Base-by-base conservation (phyloP, 2,329 filamentous ascomycete genomes). In the Alternaria viburni region DNA sequence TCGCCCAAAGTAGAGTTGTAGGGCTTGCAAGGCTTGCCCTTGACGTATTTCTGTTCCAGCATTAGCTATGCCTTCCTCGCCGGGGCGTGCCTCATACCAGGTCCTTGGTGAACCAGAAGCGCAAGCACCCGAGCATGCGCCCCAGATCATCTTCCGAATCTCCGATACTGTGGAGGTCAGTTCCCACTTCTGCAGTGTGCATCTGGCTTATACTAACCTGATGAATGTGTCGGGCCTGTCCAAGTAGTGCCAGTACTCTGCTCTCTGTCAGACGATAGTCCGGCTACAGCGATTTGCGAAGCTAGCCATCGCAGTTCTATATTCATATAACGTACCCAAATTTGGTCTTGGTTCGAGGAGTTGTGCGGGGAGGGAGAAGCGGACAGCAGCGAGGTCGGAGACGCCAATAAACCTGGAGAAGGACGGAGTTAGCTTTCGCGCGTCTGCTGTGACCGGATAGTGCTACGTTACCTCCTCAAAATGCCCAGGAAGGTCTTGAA, bases 61-160 rank as follows among this genome's bases (percentile, higher is more conserved):
- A 47, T 74, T 54, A 74, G 75, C 69, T 71, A 69, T 61, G 57
- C 52, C 47, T 43, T 26, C 9, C 4, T 36, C 12, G 15, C 36
- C 32, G 32, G 19, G 25, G 23, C 21, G 25, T 23, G 59, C 46
- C 69, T 78, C 78, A 69, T 83, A 89, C 87, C 81, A 99, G 81
- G 80, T 99, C 96, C 81, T 99, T 99, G 67, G 96, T 98, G 75
- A 98, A 97, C 96, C 96, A 99, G 82, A 98, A 99, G 64, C 94
- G 90, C 73, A 98, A 82, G 28, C 97, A 93, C 76, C 95, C 94
- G 55, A 99, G 87, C 92, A 97, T 97, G 71, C 96, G 93, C 72
- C 96, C 95, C 59, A 98, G 84, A 11, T 91, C 88, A 72, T 98
- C 93, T 72, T 98, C 92, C 17, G 95, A 96, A 73, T 95, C 95